Base-by-base conservation (phyloP, 192 early-diverging fungal species). In the Backusella tuberculispora region DNA sequence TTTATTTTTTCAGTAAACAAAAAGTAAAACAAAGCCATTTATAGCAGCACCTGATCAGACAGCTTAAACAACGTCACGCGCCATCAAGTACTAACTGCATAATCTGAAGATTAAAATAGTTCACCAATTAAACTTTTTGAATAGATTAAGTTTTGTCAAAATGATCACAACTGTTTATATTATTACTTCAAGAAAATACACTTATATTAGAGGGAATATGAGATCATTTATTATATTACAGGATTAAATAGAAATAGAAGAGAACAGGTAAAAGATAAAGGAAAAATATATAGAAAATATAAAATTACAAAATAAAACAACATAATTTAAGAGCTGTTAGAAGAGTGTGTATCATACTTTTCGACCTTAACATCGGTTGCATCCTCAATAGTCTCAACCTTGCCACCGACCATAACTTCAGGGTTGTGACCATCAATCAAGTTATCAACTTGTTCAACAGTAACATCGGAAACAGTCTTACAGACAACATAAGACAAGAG, bases 381-480 rank as follows among this genome's bases (percentile, higher is more conserved):
- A 42, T 72, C 70, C 38, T 77, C 76, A 26, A 72, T 37, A 9
- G 63, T 64, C 24, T 81, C 76, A 9, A 78, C 41, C 34, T 56
- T 53, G 53, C 81, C 81, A 48, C 77, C 81, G 17, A 79, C 71
- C 45, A 68, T 24, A 10, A 68, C 74, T 34, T 75, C 73, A 10
- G 53, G 44, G 13, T 44, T 70, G 6, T 73, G 73, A 66, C 38
- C 73, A 50, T 71, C 84, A 15, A 44, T 38, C 29, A 66, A 60
- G 50, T 76, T 83, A 69, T 46, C 76, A 44, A 66, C 76, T 42
- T 73, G 72, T 73, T 75, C 85, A 46, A 77, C 79, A 19, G 80
- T 76, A 40, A 81, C 75, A 41, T 76, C 75, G 17, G 80, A 37
- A 41, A 77, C 73, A 2, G 74, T 79, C 41, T 5, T 37, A 46